A percentile compares a stretch with the other conserved stretches of the same genome.
Evolutionary conservation across 2,329 filamentous ascomycete genomes (phyloP).

Genomic region (Tolypocladium album): DNA sequence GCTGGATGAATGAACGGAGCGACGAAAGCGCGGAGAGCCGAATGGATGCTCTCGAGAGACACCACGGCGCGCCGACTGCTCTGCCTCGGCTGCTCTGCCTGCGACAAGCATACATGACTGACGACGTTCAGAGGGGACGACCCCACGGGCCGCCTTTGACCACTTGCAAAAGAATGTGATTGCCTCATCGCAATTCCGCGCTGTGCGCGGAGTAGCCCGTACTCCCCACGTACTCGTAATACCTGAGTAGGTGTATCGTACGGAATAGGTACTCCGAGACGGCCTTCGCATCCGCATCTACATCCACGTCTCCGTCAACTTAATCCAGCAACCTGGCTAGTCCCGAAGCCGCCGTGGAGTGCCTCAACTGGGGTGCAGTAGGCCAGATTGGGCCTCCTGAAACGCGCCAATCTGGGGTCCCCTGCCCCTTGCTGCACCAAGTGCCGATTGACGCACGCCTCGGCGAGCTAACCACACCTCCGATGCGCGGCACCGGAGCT

Average conservation of each 20-base stretch:
- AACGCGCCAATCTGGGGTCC: slow-evolving; percentile 10
- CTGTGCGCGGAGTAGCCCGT: too few species aligned
- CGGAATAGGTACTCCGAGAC: background rate
- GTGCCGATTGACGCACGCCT: slow-evolving; percentile 5
- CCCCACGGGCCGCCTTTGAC: background rate
- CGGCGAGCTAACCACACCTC: slow-evolving; percentile 2
- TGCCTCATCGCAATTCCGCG: background rate
- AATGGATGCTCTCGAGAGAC: background rate
- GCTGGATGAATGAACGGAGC: background rate
- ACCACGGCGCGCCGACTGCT: background rate
- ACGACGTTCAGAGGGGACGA: background rate
- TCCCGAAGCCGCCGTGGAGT: background rate
- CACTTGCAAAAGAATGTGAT: background rate
- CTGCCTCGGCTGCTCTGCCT: background rate
- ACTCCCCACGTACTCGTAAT: too few species aligned
- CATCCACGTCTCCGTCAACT: slow-evolving; percentile 1
- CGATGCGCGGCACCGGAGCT: background rate
- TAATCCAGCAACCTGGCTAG: background rate
- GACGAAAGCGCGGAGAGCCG: background rate
- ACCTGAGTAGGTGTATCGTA: background rate
- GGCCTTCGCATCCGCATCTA: background rate
- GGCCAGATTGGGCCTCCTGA: slow-evolving; percentile 7
- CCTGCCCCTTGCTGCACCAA: slow-evolving; percentile 2
- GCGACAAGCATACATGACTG: background rate
- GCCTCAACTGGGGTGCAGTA: background rate